These are phyloP conservation scores for Botrytis galanthina DNA, from an alignment of 2,329 filamentous ascomycete genomes.

Conservation along the genomic window DNA sequence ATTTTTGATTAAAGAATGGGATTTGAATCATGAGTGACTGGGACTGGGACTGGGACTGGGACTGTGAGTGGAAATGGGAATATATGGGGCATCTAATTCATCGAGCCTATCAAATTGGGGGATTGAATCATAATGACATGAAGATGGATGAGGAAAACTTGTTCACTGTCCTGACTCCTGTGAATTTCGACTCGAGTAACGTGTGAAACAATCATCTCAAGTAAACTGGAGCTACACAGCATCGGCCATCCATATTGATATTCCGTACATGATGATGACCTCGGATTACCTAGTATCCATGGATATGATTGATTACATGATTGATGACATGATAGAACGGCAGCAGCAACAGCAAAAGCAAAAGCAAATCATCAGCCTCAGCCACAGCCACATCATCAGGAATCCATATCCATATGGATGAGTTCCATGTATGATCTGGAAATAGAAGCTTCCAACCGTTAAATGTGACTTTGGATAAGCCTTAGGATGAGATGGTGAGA, in stretches of 20 bases:
- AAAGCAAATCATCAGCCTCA: background rate
- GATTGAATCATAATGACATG: background rate
- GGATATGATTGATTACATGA: too few relatives aligned
- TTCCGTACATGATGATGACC: background rate
- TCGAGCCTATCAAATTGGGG: background rate
- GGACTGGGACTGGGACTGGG: too few relatives aligned
- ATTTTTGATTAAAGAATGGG: background rate
- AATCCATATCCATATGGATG: background rate
- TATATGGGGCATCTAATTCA: background rate
- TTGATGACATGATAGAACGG: background rate
- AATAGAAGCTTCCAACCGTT: conserved; percentile 8
- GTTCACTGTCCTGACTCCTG: background rate
- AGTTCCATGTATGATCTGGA: background rate
- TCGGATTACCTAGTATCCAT: too few relatives aligned
- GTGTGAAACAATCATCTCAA: background rate
- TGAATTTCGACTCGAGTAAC: background rate
- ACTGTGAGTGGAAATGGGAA: background rate
- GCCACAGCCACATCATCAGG: background rate
- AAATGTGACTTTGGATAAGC: background rate
- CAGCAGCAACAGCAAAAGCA: background rate
- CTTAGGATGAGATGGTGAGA: background rate
- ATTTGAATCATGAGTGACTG: background rate
- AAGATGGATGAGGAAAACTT: background rate
- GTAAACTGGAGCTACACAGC: background rate
- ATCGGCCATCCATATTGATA: background rate